Base-by-base conservation (phyloP, 345 rosid genomes). In the Syzygium aromaticum region DNA sequence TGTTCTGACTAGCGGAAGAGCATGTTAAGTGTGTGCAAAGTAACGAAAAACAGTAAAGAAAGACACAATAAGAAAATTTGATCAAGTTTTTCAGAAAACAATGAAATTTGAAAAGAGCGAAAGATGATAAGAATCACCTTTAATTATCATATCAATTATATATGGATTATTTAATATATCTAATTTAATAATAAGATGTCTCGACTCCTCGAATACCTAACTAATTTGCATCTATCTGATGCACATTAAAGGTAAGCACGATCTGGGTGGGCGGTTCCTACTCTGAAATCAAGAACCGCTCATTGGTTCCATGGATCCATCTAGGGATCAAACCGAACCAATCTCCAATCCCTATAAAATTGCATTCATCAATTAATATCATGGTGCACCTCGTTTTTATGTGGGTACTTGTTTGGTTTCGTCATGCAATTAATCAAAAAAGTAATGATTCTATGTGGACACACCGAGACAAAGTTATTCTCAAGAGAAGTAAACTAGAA, bases 141-240 rank as follows among this genome's bases (percentile, higher is more conserved):
- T 59, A 27, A 59, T 27, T 27, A 59, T 27, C 17, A 25, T 27
- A 12, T 5, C 30, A 27, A 27, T 12, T 15, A 4, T 8, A 8
- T 17, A 17, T 9, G 13, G 11, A 33, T 11, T 33, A 46, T 33
- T 2, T 67, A 33, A 17, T 33, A 10, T 33, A 7, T 33, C 33
- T 67, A 2, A 16, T 30, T 67, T 16, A 16, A 22, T 3, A 17
- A 30, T 16, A 30, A 64, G 5, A 30, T 30, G 1, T 16, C 10
- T 67, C 10, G 1, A 0, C 40, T 1, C 6, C 0, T 1, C 0
- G 0, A 30, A 30, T 67, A 30, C 6, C 43, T 16, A 0, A 30
- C 11, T 16, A 16, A 30, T 17, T 5, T 33, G 1, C 78, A 8
- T 67, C 0, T 3, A 16, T 38, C 3, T 1, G 0, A 25, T 19